Conservation (phyloP, 257 asterid genomes). For the Przewalskia tangutica region DNA sequence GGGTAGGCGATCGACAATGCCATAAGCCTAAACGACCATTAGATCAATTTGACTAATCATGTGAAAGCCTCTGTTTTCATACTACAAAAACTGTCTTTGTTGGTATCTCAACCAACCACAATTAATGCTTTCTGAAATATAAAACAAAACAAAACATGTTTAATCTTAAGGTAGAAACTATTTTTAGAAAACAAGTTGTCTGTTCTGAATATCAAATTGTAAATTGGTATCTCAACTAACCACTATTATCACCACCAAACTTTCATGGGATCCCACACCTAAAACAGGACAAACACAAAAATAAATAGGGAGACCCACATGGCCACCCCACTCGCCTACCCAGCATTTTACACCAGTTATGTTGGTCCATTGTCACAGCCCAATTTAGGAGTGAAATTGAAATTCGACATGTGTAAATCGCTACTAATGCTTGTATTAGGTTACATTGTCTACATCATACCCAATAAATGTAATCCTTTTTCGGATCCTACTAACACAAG, state of each 20-base stretch:
- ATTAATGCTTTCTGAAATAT: not conserved
- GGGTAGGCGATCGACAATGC: too few species aligned
- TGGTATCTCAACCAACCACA: not conserved
- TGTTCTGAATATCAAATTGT: not conserved
- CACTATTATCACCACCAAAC: not conserved
- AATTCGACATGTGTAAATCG: too few species aligned
- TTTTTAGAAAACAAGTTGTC: not conserved
- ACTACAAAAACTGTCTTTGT: not conserved
- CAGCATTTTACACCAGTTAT: not conserved
- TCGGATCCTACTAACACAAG: too few species aligned
- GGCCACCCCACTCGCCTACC: not conserved
- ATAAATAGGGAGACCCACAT: not conserved
- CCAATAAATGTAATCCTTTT: too few species aligned
- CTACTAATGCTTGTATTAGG: too few species aligned
- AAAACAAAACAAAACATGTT: not conserved
- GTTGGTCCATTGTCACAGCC: not conserved
- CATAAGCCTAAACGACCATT: too few species aligned
- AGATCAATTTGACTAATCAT: not conserved
- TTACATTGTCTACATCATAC: too few species aligned
- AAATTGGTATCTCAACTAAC: not conserved
- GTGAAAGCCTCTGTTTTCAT: not conserved
- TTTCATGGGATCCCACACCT: not conserved
- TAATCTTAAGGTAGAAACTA: not conserved
- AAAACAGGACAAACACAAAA: not conserved
- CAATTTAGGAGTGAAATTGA: not conserved